phyloP scores from a whole-genome alignment of 2,329 filamentous ascomycete species.

The Lomentospora prolificans region DNA sequence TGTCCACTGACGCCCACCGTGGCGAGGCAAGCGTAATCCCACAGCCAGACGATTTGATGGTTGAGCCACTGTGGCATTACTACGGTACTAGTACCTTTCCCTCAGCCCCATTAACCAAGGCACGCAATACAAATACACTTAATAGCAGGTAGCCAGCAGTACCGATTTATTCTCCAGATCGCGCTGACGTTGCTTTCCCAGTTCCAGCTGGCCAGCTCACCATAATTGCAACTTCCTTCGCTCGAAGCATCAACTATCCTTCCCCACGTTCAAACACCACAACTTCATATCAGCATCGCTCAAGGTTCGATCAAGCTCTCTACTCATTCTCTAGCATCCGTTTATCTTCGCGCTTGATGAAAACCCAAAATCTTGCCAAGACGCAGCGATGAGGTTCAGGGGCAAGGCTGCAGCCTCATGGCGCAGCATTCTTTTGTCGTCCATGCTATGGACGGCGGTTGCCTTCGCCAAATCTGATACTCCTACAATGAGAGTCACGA shows the following conservation, averaged over 20 bases:
- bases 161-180: too few relatives aligned
- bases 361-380: neutral
- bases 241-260: neutral
- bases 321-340: neutral
- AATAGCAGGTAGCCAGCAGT: too few relatives aligned
- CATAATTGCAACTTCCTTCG: neutral
- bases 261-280: too few relatives aligned
- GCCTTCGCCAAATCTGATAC: conserved; percentile 44
- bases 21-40: too few relatives aligned
- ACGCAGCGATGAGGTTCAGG: conserved; percentile 45
- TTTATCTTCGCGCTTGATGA: neutral
- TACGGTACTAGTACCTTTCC: too few relatives aligned
- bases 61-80: too few relatives aligned
- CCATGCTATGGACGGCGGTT: conserved; percentile 28
- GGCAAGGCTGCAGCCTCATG: conserved; percentile 36
- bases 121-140: too few relatives aligned
- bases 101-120: too few relatives aligned
- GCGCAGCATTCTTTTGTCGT: conserved; percentile 43
- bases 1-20: too few relatives aligned
- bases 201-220: too few relatives aligned
- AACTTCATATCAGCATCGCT: neutral
- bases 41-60: too few relatives aligned
- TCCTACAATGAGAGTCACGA: conserved; percentile 54
- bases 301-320: neutral
- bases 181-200: neutral